Conservation (phyloP, 768 basidiomycete species). For the Pleurotus cornucopiae region DNA sequence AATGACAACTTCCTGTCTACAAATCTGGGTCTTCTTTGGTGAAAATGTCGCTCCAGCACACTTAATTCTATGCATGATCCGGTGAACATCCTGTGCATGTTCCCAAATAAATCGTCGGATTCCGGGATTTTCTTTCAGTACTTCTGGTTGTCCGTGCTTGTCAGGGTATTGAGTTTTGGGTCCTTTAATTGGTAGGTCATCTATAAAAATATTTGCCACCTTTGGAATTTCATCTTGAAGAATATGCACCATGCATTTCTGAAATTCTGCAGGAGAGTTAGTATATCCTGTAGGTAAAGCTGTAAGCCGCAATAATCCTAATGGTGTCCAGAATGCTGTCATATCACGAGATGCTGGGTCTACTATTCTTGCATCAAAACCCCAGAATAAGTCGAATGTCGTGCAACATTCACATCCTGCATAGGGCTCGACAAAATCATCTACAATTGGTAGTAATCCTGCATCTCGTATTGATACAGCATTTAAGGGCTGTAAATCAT, state of each 20-base stretch:
- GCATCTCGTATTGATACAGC: slow-evolving; percentile 32
- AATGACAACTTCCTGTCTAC: slow-evolving; percentile 14
- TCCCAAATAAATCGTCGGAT: slow-evolving; percentile 31
- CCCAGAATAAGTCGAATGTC: slow-evolving; percentile 28
- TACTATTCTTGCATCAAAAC: slow-evolving; percentile 28
- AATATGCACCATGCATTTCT: slow-evolving; percentile 27
- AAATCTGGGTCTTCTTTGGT: slow-evolving; percentile 21
- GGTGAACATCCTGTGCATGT: slow-evolving; percentile 28
- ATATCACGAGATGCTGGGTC: slow-evolving; percentile 21
- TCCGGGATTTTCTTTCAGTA: slow-evolving; percentile 19
- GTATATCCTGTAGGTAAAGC: slow-evolving; percentile 36
- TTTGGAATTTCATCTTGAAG: slow-evolving; percentile 24
- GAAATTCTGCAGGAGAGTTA: slow-evolving; percentile 28
- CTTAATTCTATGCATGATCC: slow-evolving; percentile 27
- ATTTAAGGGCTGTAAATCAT: slow-evolving; percentile 35
- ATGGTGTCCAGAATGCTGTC: slow-evolving; percentile 35
- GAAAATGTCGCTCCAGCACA: slow-evolving; percentile 24
- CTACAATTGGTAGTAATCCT: slow-evolving; percentile 25
- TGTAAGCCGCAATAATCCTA: slow-evolving; percentile 26
- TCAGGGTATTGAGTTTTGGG: slow-evolving; percentile 17
- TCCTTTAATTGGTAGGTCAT: slow-evolving; percentile 11
- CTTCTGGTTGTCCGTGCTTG: slow-evolving; percentile 14
- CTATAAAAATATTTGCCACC: slow-evolving; percentile 12
- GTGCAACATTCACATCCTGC: slow-evolving; percentile 21
- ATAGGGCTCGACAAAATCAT: slow-evolving; percentile 27